Percentiles rank a stretch among this genome's conserved stretches.
Conservation (phyloP, 1,284 basidiomycete species). For the Rhodotorula sp. region DNA sequence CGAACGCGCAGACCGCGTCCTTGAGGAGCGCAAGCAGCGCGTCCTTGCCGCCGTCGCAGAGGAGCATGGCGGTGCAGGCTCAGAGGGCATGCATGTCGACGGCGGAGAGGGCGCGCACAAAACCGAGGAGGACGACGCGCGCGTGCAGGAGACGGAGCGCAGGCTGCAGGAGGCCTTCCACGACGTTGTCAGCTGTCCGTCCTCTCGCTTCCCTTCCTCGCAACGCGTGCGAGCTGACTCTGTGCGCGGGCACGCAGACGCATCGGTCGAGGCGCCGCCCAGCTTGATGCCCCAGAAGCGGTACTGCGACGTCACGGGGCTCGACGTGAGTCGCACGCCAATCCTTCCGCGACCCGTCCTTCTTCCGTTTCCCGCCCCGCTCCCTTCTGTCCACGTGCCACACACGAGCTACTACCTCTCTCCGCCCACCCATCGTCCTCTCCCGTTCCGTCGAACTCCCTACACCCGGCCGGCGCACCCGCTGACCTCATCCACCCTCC, state of each 20-base stretch:
- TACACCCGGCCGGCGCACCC: too few relatives aligned
- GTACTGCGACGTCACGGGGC: constrained; percentile 59
- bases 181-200: constrained; percentile 10
- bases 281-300: constrained; percentile 24
- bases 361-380: too few relatives aligned
- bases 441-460: not conserved
- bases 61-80: not conserved
- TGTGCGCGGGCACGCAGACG: not conserved
- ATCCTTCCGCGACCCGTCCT: not conserved
- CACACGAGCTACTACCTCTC: not conserved
- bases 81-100: not conserved
- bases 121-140: not conserved
- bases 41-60: not conserved
- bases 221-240: not conserved
- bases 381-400: too few relatives aligned
- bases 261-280: constrained; percentile 27
- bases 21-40: constrained; percentile 19
- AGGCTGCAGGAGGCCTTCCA: not conserved
- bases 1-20: constrained; percentile 38
- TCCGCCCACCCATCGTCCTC: not conserved
- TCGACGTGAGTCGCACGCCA: constrained; percentile 45
- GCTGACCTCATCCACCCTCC: not conserved
- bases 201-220: not conserved
- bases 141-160: not conserved
- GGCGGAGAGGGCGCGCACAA: not conserved